Evolutionary conservation across 2,329 filamentous ascomycete genomes (phyloP).

Genomic region (Macroventuria anomochaeta): DNA sequence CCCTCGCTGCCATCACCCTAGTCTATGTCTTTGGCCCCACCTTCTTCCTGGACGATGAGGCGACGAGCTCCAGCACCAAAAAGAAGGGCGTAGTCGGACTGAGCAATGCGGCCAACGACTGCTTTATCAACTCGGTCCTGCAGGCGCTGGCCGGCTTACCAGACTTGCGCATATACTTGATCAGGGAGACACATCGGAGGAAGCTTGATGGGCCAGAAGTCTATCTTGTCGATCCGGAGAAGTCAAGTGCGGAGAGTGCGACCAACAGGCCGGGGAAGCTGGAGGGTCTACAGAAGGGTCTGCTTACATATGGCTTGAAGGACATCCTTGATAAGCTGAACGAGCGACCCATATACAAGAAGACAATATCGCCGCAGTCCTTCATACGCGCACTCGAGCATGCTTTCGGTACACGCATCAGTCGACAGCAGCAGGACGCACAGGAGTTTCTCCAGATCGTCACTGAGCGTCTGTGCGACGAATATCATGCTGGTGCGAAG

Average conservation of each 20-base stretch:
- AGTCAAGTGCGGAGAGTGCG: constrained; percentile 51
- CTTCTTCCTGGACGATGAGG: constrained; percentile 88
- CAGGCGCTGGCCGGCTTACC: constrained; percentile 90
- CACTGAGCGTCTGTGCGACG: constrained; percentile 88
- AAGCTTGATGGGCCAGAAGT: constrained; percentile 78
- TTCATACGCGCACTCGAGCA: constrained; percentile 85
- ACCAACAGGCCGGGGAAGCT: constrained; percentile 56
- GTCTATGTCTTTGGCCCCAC: constrained; percentile 99
- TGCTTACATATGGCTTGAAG: constrained; percentile 87
- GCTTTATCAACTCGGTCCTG: constrained; percentile 88
- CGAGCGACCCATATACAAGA: constrained; percentile 89
- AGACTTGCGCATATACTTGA: constrained; percentile 88
- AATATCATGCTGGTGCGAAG: constrained; percentile 84
- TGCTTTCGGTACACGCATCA: constrained; percentile 89
- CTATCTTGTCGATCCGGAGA: constrained; percentile 68
- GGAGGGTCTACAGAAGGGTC: constrained; percentile 73
- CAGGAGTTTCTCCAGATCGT: constrained; percentile 97
- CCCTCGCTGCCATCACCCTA: constrained; percentile 89
- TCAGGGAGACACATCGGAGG: constrained; percentile 86
- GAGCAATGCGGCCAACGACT: constrained; percentile 83
- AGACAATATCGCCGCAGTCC: constrained; percentile 85
- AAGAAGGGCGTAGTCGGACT: constrained; percentile 88
- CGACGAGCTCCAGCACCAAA: constrained; percentile 62
- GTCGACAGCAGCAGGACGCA: constrained; percentile 93
- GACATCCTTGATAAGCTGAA: constrained; percentile 91